Percentiles rank a stretch among this genome's conserved stretches.
phyloP scores from a whole-genome alignment of 2,329 filamentous ascomycete genomes.

The Claviceps digitariae region DNA sequence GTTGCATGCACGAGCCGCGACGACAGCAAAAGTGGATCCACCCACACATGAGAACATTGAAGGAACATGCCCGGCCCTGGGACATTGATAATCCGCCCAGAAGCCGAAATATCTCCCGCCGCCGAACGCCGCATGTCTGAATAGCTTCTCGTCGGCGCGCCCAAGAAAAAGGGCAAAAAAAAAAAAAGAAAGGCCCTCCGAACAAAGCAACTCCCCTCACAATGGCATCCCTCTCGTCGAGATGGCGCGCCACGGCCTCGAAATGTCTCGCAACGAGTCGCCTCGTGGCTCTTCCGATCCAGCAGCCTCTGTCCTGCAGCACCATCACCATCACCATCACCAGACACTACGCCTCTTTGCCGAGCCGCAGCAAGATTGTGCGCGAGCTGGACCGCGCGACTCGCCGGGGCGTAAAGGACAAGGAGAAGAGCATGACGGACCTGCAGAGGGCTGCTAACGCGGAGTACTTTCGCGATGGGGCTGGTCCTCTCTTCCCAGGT shows the following conservation, averaged over 20 bases:
- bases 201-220: too few species aligned
- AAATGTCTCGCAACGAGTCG: conserved; percentile 3
- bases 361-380: conserved; percentile 12
- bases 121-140: not conserved
- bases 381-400: conserved; percentile 17
- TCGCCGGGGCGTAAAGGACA: conserved; percentile 12
- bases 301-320: not conserved
- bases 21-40: not conserved
- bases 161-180: not conserved
- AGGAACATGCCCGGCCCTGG: not conserved
- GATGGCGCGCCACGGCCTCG: conserved; percentile 7
- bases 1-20: too few species aligned
- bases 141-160: not conserved
- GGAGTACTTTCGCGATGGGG: conserved; percentile 21
- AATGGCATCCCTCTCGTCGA: conserved; percentile 9
- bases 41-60: too few species aligned
- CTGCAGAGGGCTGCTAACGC: conserved; percentile 18
- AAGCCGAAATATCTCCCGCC: not conserved
- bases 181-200: not conserved
- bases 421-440: conserved; percentile 17
- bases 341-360: conserved; percentile 14
- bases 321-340: too few species aligned
- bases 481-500: conserved; percentile 23
- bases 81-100: conserved; percentile 6
- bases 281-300: conserved; percentile 7